Evolutionary conservation across 345 rosid genomes (phyloP).

Genomic region (Corchorus olitorius): DNA sequence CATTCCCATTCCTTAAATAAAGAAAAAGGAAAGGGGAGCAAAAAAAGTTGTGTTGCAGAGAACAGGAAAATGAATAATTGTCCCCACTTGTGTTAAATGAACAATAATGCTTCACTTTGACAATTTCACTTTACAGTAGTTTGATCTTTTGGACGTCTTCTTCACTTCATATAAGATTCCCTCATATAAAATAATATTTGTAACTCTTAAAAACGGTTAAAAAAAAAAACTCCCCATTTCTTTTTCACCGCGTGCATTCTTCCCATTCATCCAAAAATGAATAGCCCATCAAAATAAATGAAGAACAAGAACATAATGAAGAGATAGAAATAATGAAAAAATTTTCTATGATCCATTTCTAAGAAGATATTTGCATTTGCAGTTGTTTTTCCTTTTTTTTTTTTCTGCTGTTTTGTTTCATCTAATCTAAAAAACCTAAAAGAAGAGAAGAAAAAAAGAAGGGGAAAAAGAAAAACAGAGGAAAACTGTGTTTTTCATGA

Average conservation of each 20-base stretch:
- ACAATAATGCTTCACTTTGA: slow-evolving; percentile 15
- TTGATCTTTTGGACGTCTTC: not conserved
- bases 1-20: too few species aligned
- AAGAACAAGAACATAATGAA: not conserved
- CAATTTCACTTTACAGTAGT: not conserved
- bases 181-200: not conserved
- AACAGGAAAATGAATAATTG: not conserved
- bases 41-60: not conserved
- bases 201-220: not conserved
- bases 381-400: not conserved
- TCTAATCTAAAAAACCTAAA: not conserved
- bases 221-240: not conserved
- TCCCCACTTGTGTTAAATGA: slow-evolving; percentile 12
- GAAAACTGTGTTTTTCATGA: slow-evolving; percentile 28
- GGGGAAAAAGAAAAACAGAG: not conserved
- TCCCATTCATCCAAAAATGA: not conserved
- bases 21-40: not conserved
- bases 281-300: not conserved
- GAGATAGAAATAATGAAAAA: not conserved
- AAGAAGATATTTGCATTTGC: slow-evolving; percentile 16
- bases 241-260: not conserved
- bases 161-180: not conserved
- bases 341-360: slow-evolving; percentile 16
- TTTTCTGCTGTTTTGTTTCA: not conserved
- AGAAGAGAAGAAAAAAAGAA: not conserved